phyloP scores from a whole-genome alignment of 2,329 filamentous ascomycete species.

The Teratosphaeria destructans region DNA sequence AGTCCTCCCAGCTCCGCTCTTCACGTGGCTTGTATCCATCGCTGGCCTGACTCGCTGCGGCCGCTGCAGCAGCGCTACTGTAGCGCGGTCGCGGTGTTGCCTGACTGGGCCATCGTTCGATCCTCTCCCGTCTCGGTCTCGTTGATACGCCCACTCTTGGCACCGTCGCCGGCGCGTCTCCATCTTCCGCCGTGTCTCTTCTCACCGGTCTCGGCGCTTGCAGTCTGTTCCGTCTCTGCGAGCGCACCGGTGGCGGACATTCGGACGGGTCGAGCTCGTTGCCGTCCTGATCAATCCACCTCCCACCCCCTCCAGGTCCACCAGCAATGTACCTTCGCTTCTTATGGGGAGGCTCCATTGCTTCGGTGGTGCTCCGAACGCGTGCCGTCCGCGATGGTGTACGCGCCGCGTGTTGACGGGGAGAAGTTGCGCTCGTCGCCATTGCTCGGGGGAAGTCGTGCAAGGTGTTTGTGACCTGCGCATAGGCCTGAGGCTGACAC shows the following conservation, averaged over 20 bases:
- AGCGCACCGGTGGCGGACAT: conserved; percentile 9
- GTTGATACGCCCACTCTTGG: conserved; percentile 17
- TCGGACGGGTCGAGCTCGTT: conserved; percentile 31
- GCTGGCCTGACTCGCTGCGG: conserved; percentile 76
- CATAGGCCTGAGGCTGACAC: not conserved
- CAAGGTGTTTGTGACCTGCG: not conserved
- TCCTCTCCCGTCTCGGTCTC: conserved; percentile 20
- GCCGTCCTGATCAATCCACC: conserved; percentile 67
- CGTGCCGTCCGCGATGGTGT: conserved; percentile 19
- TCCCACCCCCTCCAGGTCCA: conserved; percentile 73
- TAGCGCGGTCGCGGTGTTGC: conserved; percentile 54
- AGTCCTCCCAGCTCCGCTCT: conserved; percentile 95
- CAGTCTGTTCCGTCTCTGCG: conserved; percentile 4
- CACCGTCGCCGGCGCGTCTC: conserved; percentile 8
- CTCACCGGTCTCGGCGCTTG: not conserved
- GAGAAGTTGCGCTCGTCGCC: conserved; percentile 9
- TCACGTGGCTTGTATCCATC: conserved; percentile 97
- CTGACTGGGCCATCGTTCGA: conserved; percentile 22
- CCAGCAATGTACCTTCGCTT: conserved; percentile 64
- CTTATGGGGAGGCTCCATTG: conserved; percentile 35
- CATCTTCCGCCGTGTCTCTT: conserved; percentile 3
- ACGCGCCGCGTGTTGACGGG: conserved; percentile 14
- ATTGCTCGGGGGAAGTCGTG: conserved; percentile 6
- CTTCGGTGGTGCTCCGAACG: conserved; percentile 17
- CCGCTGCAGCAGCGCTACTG: conserved; percentile 74